Evolutionary conservation across 108 stramenopile species (phyloP), one percentile per base, ranked within the genome.

Genomic region (Cyclostephanos invisitatus): DNA sequence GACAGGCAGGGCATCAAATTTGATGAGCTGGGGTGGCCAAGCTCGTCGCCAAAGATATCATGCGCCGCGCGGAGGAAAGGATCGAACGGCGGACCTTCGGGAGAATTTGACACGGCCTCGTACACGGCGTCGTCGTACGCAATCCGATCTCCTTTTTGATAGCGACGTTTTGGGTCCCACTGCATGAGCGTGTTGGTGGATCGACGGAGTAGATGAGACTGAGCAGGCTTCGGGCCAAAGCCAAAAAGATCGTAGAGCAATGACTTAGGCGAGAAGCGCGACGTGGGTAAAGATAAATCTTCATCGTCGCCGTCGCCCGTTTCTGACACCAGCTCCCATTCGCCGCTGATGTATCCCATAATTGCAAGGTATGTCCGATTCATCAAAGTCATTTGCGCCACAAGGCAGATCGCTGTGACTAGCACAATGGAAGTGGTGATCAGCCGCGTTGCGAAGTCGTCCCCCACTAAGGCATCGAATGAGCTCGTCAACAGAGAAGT

Each of bases 41-140:
- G 29, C 73, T 91, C 91, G 47, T 91, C 85, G 18, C 76, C 73
- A 60, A 87, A 89, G 32, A 89, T 47, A 56, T 89, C 78, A 70
- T 89, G 83, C 8, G 84, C 74, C 35, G 83, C 85, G n/a, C 85
- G 72, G 2, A 92, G 66, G 62, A 65, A 83, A 15, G 85, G 74
- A 63, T 92, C 91, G 32, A 85, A 83, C 28, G 91, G 91, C 36
- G 67, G 69, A 48, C 91, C 91, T 67, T 89, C 91, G 7, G 88
- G 88, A 53, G 75, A 78, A 65, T 89, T 86, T 14, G 82, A 72
- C 4, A 83, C 80, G 14, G 90, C 88, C 64, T 75, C 84, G 74
- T 91, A 91, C 3, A 84, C 37, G 15, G 64, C 65, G 38, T 73
- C 36, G 7, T 67, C 74, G 29, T 62, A 78, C 6, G 67, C 56